These are phyloP conservation scores for Apiospora arundinis DNA, from an alignment of 2,329 filamentous ascomycete species.

Conservation along the genomic window DNA sequence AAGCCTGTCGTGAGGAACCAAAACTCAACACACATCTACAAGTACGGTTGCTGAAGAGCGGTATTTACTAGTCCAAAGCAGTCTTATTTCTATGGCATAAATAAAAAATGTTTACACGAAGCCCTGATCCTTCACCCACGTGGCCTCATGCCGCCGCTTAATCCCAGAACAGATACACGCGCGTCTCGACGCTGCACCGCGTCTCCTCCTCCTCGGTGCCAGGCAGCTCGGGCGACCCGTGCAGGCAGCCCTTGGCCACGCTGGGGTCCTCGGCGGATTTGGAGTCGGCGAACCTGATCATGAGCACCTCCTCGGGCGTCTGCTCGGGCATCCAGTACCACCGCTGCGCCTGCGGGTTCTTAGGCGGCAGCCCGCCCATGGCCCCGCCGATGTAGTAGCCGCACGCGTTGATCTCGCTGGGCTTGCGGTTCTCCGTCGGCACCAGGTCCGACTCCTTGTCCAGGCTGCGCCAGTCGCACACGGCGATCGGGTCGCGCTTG, in stretches of 20 bases:
- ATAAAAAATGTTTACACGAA: not conserved
- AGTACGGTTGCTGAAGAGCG: not conserved
- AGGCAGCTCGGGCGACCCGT: constrained; percentile 17
- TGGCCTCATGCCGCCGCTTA: not conserved
- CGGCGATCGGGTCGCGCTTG: constrained; percentile 13
- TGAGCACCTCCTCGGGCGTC: constrained; percentile 1
- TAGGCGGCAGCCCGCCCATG: constrained; percentile 9
- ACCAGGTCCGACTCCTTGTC: constrained; percentile 8
- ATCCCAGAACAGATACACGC: constrained; percentile 16
- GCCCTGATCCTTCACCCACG: not conserved
- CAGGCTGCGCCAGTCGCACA: constrained; percentile 18
- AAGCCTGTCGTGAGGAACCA: too few relatives aligned
- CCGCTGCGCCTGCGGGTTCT: constrained; percentile 8
- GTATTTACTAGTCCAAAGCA: too few relatives aligned
- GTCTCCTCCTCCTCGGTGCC: constrained; percentile 1
- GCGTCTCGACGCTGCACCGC: constrained; percentile 18
- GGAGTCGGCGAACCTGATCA: constrained; percentile 13
- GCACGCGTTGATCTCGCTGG: constrained; percentile 15
- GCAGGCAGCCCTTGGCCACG: constrained; percentile 7
- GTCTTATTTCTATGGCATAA: not conserved
- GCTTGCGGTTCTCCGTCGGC: constrained; percentile 19
- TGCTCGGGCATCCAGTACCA: constrained; percentile 14
- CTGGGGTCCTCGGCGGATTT: not conserved
- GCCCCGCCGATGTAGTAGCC: constrained; percentile 19
- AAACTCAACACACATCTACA: too few relatives aligned